Base-by-base conservation (phyloP, 1,284 basidiomycete species). In the Austroboletus olivaceoglutinosus region DNA sequence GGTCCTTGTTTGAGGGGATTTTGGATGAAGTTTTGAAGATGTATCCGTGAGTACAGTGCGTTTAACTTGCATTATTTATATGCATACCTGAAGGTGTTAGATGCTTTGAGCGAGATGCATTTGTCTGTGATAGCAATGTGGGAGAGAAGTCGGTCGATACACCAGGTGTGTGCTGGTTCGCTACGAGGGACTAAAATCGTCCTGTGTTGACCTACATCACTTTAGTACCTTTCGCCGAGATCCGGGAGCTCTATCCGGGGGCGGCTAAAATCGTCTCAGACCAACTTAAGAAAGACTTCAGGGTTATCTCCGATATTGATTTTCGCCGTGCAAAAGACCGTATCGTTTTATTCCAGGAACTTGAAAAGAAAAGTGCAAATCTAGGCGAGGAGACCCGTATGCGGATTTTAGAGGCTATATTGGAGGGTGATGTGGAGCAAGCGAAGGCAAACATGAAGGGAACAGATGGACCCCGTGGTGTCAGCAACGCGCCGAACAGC, bases 21-120 rank as follows among this genome's bases (percentile, higher is more conserved):
- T n/a, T 67, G 10, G 59, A 70, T 7, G 39, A 51, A 10, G 48
- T 58, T 1, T 2, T 53, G 16, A 16, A n/a, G 12, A 7, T 56
- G 5, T 72, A 63, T 50, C 62, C 65, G 70, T 72, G 47, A 43
- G 69, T 56, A 5, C 0, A 2, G 16, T 2, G 1, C 9, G 13
- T 21, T 5, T 22, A 30, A 1, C 3, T 9, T 11, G 2, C 1
- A 18, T 12, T 23, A 15, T 29, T 33, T 18, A 9, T 39, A 1
- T 19, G 13, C 38, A 49, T 3, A 50, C 22, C 6, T 5, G 16
- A 10, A 25, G 21, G 19, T 31, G 1, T 27, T 21, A 67, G 63
- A n/a, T 56, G 44, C 37, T 52, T 57, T 41, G 52, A 64, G 13
- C 56, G 48, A 2, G 51, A 11, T 8, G 21, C 12, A 0, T 70